Evolutionary conservation across 148 eudicot species (phyloP).

Genomic region (Simmondsia chinensis): DNA sequence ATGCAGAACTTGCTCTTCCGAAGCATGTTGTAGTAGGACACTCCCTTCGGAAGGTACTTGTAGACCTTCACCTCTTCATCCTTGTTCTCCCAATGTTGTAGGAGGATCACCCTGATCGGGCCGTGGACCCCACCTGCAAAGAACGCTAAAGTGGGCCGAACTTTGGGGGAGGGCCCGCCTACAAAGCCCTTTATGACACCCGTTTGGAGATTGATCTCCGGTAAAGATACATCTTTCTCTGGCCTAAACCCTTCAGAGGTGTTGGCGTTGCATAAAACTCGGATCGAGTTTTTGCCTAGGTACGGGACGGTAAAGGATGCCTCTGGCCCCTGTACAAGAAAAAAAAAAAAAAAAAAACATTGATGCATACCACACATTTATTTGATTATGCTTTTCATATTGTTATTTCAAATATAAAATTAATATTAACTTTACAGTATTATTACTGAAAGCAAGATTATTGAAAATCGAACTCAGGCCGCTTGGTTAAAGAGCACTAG

Average conservation of each 20-base stretch:
- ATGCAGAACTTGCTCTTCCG: conserved; percentile 57
- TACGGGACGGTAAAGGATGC: conserved; percentile 49
- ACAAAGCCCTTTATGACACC: conserved; percentile 37
- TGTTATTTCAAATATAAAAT: no score
- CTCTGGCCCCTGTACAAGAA: conserved; percentile 57
- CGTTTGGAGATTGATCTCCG: conserved; percentile 53
- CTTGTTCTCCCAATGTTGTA: conserved; percentile 72
- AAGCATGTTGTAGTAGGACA: conserved; percentile 53
- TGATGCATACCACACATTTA: no score
- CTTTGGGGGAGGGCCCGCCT: conserved; percentile 73
- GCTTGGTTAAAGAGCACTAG: no score
- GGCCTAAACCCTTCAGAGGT: conserved; percentile 73
- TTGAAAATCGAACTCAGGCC: no score
- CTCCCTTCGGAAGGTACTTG: conserved; percentile 49
- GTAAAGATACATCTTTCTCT: conserved; percentile 59
- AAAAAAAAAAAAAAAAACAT: no score
- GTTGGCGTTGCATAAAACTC: conserved; percentile 78
- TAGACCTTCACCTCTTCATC: conserved; percentile 56
- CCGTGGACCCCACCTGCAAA: conserved; percentile 81
- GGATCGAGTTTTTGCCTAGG: conserved; percentile 45
- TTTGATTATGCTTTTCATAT: no score
- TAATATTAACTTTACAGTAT: no score
- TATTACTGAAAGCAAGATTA: no score
- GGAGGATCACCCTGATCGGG: conserved; percentile 57
- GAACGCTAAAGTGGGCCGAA: conserved; percentile 45